These are phyloP conservation scores for Dactylellina parvicollis DNA, from an alignment of 2,329 filamentous ascomycete genomes.

Conservation along the genomic window DNA sequence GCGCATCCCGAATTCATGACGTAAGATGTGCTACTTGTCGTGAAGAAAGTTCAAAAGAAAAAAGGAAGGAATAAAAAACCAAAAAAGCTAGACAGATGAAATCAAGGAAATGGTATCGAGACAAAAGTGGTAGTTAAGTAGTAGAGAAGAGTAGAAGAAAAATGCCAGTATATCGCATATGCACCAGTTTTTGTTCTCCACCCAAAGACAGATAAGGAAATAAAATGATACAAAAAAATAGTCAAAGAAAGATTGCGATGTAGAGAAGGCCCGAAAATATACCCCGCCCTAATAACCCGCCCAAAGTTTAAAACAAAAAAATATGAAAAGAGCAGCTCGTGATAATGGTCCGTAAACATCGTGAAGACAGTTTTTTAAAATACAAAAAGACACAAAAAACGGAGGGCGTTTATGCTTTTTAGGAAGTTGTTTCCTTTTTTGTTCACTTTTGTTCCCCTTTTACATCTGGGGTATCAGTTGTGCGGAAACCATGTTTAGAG, in stretches of 20 bases:
- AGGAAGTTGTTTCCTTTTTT: constrained; percentile 4
- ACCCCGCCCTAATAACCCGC: constrained; percentile 14
- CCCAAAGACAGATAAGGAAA: constrained; percentile 26
- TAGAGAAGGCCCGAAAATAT: constrained; percentile 23
- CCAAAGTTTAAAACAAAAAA: constrained; percentile 12
- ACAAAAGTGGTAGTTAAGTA: constrained; percentile 19
- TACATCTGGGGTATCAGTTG: constrained; percentile 55
- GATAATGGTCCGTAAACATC: constrained; percentile 52
- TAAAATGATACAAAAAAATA: constrained; percentile 27
- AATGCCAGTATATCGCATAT: constrained; percentile 41
- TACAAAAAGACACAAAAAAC: constrained; percentile 45
- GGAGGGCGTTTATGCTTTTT: background rate
- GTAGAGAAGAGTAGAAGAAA: constrained; percentile 5
- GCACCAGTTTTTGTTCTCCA: constrained; percentile 42
- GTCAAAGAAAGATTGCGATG: constrained; percentile 20
- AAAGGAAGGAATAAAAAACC: constrained; percentile 8
- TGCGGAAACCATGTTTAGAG: constrained; percentile 47
- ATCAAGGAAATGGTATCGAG: constrained; percentile 49
- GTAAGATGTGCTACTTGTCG: constrained; percentile 13
- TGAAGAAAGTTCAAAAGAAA: constrained; percentile 8
- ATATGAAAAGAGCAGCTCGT: constrained; percentile 43
- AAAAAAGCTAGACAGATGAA: constrained; percentile 1
- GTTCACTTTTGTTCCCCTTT: constrained; percentile 23
- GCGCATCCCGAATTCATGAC: constrained; percentile 35
- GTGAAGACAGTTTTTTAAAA: constrained; percentile 49